These are phyloP conservation scores for Aspergillus costaricaensis DNA, from an alignment of 2,329 filamentous ascomycete species.

Conservation along the genomic window DNA sequence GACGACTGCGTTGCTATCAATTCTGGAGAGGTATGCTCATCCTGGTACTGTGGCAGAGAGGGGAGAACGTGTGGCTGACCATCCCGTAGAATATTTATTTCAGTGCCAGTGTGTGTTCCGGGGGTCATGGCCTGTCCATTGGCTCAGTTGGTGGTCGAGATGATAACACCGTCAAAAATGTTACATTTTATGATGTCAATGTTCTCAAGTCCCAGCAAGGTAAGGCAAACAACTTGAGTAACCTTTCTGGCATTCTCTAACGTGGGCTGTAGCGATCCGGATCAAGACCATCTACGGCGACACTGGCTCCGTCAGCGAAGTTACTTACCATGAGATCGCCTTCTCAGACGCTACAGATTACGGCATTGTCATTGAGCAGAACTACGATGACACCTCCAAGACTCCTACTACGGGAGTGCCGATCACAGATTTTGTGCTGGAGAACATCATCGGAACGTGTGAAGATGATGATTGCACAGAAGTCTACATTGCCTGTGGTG, in stretches of 20 bases:
- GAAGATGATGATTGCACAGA: conserved; percentile 1
- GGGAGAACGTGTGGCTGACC: background rate
- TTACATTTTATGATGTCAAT: conserved; percentile 52
- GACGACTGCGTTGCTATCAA: conserved; percentile 63
- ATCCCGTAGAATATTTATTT: conserved; percentile 17
- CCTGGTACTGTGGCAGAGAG: no score
- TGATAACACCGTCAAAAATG: conserved; percentile 56
- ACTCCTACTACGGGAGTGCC: background rate
- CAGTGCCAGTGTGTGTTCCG: conserved; percentile 32
- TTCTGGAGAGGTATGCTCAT: conserved; percentile 46
- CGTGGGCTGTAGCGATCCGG: conserved; percentile 40
- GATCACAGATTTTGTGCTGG: background rate
- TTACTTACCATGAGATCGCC: conserved; percentile 24
- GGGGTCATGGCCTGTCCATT: conserved; percentile 58
- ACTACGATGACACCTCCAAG: conserved; percentile 4
- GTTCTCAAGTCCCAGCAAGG: conserved; percentile 58
- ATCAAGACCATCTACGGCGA: conserved; percentile 59
- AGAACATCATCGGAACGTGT: background rate
- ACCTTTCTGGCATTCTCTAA: background rate
- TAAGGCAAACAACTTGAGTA: background rate
- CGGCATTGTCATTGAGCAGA: background rate
- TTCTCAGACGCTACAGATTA: background rate
- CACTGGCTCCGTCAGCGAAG: conserved; percentile 43
- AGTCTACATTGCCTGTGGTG: conserved; percentile 42
- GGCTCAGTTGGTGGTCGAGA: conserved; percentile 59